Evolutionary conservation across 1,139 yeast genomes (phyloP).

Genomic region (Blastobotrys petasosporus): DNA sequence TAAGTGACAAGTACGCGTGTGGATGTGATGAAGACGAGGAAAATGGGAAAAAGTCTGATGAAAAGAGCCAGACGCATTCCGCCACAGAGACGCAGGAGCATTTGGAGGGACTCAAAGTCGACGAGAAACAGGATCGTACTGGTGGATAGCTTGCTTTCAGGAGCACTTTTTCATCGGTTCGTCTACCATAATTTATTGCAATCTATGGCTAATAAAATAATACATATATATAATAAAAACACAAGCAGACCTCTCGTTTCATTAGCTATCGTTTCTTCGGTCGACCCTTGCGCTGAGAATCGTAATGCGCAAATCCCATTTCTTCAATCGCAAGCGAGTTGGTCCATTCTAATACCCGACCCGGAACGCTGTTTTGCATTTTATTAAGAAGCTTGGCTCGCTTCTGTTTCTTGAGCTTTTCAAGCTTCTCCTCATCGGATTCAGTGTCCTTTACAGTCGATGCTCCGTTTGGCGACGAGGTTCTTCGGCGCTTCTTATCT

Average conservation of each 20-base stretch:
- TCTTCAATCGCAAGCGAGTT: constrained; percentile 25
- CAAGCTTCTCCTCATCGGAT: constrained; percentile 14
- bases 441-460: constrained; percentile 17
- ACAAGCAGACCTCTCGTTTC: neutral
- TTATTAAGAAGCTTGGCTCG: constrained; percentile 28
- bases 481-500: neutral
- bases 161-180: no score
- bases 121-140: constrained; percentile 11
- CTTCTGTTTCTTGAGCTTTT: constrained; percentile 10
- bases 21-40: constrained; percentile 83
- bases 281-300: constrained; percentile 15
- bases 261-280: constrained; percentile 12
- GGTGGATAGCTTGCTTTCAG: constrained; percentile 11
- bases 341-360: constrained; percentile 27
- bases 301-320: constrained; percentile 28
- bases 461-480: neutral
- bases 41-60: constrained; percentile 32
- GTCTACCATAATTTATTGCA: neutral
- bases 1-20: constrained; percentile 88
- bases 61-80: neutral
- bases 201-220: no score
- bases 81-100: neutral
- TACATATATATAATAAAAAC: no score
- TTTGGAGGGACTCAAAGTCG: constrained; percentile 10
- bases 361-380: constrained; percentile 15